These are phyloP conservation scores for Microbotryum lychnidis-dioicae DNA, from an alignment of 1,284 basidiomycete genomes.

Conservation along the genomic window DNA sequence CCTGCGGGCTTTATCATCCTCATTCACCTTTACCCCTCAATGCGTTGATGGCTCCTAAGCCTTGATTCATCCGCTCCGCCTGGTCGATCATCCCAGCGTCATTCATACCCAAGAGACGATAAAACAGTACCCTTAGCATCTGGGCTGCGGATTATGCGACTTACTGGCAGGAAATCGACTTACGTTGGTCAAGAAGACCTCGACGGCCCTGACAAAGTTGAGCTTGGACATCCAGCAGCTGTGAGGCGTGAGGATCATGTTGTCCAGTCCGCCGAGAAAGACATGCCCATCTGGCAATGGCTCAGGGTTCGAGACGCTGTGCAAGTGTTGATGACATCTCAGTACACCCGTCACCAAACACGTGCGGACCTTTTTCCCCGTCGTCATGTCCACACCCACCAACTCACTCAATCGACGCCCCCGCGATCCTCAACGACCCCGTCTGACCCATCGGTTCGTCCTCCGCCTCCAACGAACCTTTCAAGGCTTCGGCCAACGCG, in stretches of 20 bases:
- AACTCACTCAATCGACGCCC: constrained; percentile 23
- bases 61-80: constrained; percentile 5
- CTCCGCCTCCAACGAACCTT: constrained; percentile 10
- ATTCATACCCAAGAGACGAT: too few relatives aligned
- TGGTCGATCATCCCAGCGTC: too few relatives aligned
- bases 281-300: constrained; percentile 33
- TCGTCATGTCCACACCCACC: too few relatives aligned
- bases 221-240: constrained; percentile 8
- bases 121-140: too few relatives aligned
- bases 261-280: constrained; percentile 31
- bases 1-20: background rate
- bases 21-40: constrained; percentile 16
- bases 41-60: constrained; percentile 18
- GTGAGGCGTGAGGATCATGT: constrained; percentile 38
- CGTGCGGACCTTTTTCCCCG: background rate
- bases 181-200: constrained; percentile 19
- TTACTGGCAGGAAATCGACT: background rate
- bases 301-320: constrained; percentile 37
- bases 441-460: constrained; percentile 25
- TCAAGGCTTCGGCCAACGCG: constrained; percentile 32
- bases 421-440: constrained; percentile 20
- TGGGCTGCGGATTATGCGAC: too few relatives aligned
- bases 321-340: background rate
- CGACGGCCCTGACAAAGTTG: constrained; percentile 12
- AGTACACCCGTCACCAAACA: background rate